Conservation (phyloP, 139 green algal genomes). For the Parachlorella kessleri region DNA sequence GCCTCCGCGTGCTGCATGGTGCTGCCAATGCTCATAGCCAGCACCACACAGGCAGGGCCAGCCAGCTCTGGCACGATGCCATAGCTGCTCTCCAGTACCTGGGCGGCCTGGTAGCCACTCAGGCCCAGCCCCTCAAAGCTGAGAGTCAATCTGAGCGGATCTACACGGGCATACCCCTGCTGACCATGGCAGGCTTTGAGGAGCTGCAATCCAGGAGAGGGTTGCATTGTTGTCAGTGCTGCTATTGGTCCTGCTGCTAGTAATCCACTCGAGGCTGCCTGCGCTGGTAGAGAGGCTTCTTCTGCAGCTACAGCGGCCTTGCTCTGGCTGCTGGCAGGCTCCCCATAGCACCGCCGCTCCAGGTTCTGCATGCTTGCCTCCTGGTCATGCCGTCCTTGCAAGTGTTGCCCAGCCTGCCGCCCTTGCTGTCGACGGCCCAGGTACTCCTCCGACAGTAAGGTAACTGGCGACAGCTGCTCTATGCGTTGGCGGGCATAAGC, state of each 20-base stretch:
- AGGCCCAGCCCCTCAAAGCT: constrained; percentile 51
- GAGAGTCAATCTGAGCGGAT: constrained; percentile 83
- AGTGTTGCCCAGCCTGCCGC: not conserved
- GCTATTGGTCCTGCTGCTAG: not conserved
- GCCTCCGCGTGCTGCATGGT: constrained; percentile 34
- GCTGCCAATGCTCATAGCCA: constrained; percentile 71
- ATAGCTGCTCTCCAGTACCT: constrained; percentile 53
- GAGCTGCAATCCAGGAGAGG: too few species aligned
- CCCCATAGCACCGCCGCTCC: not conserved
- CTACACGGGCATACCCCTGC: too few species aligned
- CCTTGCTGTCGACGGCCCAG: not conserved
- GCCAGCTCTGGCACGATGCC: constrained; percentile 83
- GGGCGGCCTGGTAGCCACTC: constrained; percentile 56
- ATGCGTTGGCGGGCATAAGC: constrained; percentile 17
- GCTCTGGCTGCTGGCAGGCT: not conserved
- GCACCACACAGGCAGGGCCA: constrained; percentile 67
- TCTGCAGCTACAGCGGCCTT: not conserved
- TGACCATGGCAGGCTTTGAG: too few species aligned
- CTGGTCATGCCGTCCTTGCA: constrained; percentile 14
- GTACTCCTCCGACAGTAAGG: constrained; percentile 9
- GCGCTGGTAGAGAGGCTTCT: not conserved
- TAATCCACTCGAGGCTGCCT: not conserved
- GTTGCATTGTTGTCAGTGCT: constrained; percentile 10
- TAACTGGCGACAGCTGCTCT: constrained; percentile 10
- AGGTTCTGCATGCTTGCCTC: not conserved